These are phyloP conservation scores for Paramecium sexaurelia DNA, from an alignment of 73 alveolate genomes.

Conservation along the genomic window DNA sequence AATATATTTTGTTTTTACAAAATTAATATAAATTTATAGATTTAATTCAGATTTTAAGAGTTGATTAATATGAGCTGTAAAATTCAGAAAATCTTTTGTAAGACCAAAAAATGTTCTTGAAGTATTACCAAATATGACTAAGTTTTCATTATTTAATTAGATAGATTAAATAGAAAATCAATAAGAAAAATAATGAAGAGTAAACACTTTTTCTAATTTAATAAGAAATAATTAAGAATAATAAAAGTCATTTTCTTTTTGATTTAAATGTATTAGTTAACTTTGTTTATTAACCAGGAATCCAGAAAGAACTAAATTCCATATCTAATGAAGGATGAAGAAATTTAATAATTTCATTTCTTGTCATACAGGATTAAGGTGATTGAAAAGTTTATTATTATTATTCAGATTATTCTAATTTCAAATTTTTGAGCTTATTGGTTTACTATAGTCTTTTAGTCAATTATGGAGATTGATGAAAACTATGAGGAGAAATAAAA, in stretches of 20 bases:
- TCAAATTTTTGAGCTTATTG: neutral
- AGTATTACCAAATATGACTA: too few relatives aligned
- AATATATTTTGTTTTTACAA: too few relatives aligned
- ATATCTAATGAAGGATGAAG: conserved; percentile 21
- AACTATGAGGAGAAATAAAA: neutral
- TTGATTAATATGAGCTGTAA: too few relatives aligned
- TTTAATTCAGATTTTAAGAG: too few relatives aligned
- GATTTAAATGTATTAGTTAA: neutral
- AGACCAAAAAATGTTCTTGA: too few relatives aligned
- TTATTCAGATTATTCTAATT: neutral
- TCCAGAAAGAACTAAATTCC: conserved; percentile 9
- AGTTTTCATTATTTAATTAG: too few relatives aligned
- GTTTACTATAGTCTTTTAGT: neutral
- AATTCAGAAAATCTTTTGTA: too few relatives aligned
- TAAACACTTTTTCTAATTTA: too few relatives aligned
- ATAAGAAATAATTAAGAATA: too few relatives aligned
- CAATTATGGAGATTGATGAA: neutral
- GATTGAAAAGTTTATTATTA: neutral
- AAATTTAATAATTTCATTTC: conserved; percentile 11
- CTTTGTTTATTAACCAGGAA: conserved; percentile 26
- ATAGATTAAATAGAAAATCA: too few relatives aligned
- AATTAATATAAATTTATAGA: too few relatives aligned
- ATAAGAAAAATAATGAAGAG: too few relatives aligned
- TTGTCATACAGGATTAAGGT: neutral
- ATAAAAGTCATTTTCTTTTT: neutral